These are phyloP conservation scores for Vitis cinerea DNA, from an alignment of 164 flowering plant species.

Conservation along the genomic window DNA sequence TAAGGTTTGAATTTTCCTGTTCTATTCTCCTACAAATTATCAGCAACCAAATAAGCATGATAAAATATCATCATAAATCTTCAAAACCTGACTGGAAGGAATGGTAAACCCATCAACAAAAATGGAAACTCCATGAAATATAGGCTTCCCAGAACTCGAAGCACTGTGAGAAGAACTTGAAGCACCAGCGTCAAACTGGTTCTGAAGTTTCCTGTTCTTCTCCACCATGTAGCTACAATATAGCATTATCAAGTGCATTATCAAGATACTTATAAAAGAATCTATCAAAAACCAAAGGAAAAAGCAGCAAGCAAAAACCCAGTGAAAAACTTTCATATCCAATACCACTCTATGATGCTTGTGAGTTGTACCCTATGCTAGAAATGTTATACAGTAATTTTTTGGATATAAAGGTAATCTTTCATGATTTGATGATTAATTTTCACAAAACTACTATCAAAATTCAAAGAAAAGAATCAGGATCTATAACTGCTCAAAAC, in stretches of 20 bases:
- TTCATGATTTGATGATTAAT: no score
- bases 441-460: no score
- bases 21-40: neutral
- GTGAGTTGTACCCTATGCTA: no score
- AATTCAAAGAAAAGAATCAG: no score
- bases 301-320: no score
- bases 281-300: no score
- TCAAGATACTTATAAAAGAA: neutral
- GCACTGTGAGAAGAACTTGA: conserved; percentile 44
- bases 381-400: no score
- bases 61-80: neutral
- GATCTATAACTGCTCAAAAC: no score
- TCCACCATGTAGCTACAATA: conserved; percentile 73
- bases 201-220: conserved; percentile 78
- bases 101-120: conserved; percentile 92
- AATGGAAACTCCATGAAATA: conserved; percentile 80
- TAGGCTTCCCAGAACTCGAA: conserved; percentile 35
- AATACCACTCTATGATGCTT: no score
- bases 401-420: no score
- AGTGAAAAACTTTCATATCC: no score
- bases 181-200: conserved; percentile 79
- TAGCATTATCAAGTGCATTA: neutral
- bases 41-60: neutral
- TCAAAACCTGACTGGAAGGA: conserved; percentile 84
- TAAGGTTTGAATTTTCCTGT: neutral